These are phyloP conservation scores for Mimosa pudica DNA, from an alignment of 306 rosid species.

Conservation along the genomic window DNA sequence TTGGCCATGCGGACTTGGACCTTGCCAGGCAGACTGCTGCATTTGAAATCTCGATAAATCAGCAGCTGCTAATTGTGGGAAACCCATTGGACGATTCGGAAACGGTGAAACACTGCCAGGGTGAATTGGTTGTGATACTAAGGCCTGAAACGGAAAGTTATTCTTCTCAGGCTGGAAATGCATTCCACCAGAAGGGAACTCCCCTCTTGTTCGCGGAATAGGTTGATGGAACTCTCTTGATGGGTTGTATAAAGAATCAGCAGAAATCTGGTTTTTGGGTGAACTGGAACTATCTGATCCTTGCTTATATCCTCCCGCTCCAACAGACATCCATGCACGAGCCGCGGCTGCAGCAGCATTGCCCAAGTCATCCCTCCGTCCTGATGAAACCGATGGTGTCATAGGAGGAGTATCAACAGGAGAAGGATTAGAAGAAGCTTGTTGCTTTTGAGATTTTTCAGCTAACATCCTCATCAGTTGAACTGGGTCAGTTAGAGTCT, in stretches of 20 bases:
- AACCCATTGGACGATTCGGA: conserved; percentile 63
- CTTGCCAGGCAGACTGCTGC: conserved; percentile 79
- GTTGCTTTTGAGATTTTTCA: conserved; percentile 74
- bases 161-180: conserved; percentile 67
- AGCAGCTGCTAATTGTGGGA: conserved; percentile 71
- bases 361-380: conserved; percentile 57
- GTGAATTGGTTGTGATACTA: conserved; percentile 57
- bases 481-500: conserved; percentile 72
- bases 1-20: conserved; percentile 61
- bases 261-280: conserved; percentile 69
- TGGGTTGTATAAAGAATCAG: conserved; percentile 78
- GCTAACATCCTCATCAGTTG: conserved; percentile 77
- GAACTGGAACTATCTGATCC: conserved; percentile 61
- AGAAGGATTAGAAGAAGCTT: conserved; percentile 60
- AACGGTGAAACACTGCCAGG: conserved; percentile 60
- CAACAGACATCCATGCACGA: conserved; percentile 98
- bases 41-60: conserved; percentile 83
- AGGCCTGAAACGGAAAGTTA: conserved; percentile 66
- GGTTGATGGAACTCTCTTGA: conserved; percentile 67
- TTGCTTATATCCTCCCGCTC: conserved; percentile 87
- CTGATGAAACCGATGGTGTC: conserved; percentile 56
- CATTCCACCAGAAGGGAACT: conserved; percentile 63
- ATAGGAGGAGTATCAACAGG: conserved; percentile 55
- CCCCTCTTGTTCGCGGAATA: conserved; percentile 57
- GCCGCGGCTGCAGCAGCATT: conserved; percentile 93